Base-by-base conservation (phyloP, 2,329 filamentous ascomycete genomes). In the Clonostachys chloroleuca region DNA sequence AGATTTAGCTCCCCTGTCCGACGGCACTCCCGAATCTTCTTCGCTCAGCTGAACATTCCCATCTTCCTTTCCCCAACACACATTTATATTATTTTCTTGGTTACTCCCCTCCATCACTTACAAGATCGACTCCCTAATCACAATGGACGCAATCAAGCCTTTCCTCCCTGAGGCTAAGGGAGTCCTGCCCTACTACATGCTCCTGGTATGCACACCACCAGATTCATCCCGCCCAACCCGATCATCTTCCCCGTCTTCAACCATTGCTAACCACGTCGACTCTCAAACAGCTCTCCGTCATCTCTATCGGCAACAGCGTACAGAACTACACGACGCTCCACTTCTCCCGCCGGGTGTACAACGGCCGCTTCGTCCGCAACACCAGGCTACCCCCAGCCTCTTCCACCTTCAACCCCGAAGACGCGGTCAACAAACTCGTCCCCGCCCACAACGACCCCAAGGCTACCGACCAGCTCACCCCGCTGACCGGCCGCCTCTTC, bases 331-430 rank as follows among this genome's bases (percentile, higher is more conserved):
- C 73, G 35, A 95, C 90, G 16, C 77, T 92, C 5, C 77, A 84
- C 65, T 95, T 89, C 70, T 91, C 91, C 8, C 83, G 85, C n/a
- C 86, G 89, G 64, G 81, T 97, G 61, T 99, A 97, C 75, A 82
- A 86, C 56, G 83, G 83, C 51, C 70, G 70, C 52, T 83, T 81
- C 57, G 67, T 83, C 17, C 66, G 70, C 46, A 81, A 80, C 69
- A 49, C 65, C 37, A 61, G 66, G 34, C 64, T 79, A 12, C 66
- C 65, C 10, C 58, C 68, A 43, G 67, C 60, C 48, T 64, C 70
- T 45, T 59, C 62, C 42, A 61, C 57, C 36, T 71, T 66, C 63
- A 68, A 79, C 58, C 73, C 74, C 12, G 77, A 79, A 18, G 77
- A 81, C 59, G 70, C 74, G 54, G 66, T 72, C 30, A 63, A 74